Conservation (phyloP, 805 yeast genomes). For the Yarrowia deformans region DNA sequence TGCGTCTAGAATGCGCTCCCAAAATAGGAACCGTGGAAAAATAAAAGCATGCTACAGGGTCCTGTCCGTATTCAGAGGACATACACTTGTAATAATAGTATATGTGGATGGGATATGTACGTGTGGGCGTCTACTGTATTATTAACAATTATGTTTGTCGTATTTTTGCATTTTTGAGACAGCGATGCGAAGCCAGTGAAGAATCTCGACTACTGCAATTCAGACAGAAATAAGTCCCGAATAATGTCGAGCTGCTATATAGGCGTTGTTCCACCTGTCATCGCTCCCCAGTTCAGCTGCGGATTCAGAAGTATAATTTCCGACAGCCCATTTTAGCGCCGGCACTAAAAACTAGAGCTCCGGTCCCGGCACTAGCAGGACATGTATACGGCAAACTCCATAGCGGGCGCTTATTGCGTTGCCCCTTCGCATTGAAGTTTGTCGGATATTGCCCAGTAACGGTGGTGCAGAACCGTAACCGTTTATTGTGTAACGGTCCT, state of each 20-base stretch:
- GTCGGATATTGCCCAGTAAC: not conserved
- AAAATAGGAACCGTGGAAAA: not conserved
- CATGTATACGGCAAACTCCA: not conserved
- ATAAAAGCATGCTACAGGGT: not conserved
- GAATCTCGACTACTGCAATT: too few relatives aligned
- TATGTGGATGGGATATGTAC: slow-evolving; percentile 6
- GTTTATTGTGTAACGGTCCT: not conserved
- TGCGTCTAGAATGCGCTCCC: not conserved
- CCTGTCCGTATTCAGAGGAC: not conserved
- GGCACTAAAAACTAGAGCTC: not conserved
- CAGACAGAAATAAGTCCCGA: too few relatives aligned
- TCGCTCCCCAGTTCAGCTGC: too few relatives aligned
- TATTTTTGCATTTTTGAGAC: not conserved
- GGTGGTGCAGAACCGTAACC: too few relatives aligned
- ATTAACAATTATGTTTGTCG: not conserved
- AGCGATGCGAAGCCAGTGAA: not conserved
- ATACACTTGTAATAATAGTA: not conserved
- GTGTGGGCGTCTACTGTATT: not conserved
- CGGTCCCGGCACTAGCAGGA: not conserved
- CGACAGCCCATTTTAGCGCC: not conserved
- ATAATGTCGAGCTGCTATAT: too few relatives aligned
- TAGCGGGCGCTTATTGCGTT: not conserved
- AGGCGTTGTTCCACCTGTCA: not conserved
- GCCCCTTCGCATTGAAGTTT: not conserved
- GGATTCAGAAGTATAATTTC: not conserved